Evolutionary conservation across 225 moss, liverwort and hornwort genomes (phyloP), one percentile per base, ranked within the genome.

Genomic region (Sphagnum tenellum): DNA sequence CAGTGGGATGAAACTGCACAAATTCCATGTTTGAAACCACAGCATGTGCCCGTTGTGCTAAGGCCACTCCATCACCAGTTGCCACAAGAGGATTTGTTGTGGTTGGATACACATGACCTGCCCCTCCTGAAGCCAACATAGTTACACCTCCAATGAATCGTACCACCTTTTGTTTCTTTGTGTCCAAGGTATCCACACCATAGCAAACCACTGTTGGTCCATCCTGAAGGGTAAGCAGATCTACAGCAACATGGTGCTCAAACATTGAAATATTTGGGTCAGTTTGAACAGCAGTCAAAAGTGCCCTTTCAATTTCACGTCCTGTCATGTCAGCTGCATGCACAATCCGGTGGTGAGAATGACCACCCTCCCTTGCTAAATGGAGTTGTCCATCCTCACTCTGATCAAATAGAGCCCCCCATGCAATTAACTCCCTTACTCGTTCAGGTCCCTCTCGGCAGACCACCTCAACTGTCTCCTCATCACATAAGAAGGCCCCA

Each of bases 21-120:
- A 98, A 98, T 80, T 98, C 98, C 98, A 98, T 98, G 64, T 98
- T 98, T 12, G 93, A 90, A 66, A 98, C 87, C 47, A 98, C 98
- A 53, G 78, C 98, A 76, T 93, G 90, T 62, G 98, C 90, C 49
- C 98, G 89, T 67, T 98, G 89, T 44, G 90, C 98, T 73, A 98
- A 82, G 55, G 98, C 98, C 56, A 98, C 93, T 65, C 98, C 98
- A 62, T 98, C 98, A 48, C 93, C 98, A 60, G 98, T 98, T 49
- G 98, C 85, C 73, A 98, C 98, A 74, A 90, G 69, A 64, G 98
- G 98, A 77, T 98, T 98, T 45, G 98, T 98, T 8, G 98, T 98
- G 78, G 81, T 98, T 44, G 98, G 98, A 77, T 98, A 98, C 7
- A 98, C 87, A 54, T 98, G 98, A 46, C 98, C 98, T 61, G 98